Conservation (phyloP, 176 grass and related monocot genomes). For the Zoysia japonica region DNA sequence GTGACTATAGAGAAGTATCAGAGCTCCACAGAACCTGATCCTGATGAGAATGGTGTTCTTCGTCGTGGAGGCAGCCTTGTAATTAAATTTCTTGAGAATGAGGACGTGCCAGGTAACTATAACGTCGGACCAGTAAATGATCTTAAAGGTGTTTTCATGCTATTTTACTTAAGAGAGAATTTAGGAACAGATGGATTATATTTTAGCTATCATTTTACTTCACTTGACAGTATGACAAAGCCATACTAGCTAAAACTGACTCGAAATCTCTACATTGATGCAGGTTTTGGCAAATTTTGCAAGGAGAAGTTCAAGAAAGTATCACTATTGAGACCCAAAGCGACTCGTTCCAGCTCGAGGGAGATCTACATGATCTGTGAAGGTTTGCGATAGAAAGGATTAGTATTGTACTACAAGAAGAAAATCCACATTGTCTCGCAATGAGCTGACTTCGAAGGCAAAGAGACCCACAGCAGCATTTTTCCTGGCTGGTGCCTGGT, state of each 20-base stretch:
- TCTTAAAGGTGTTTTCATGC: neutral
- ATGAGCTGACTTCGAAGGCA: too few species aligned
- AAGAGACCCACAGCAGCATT: neutral
- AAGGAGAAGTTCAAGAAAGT: conserved; percentile 78
- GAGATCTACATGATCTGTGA: conserved; percentile 94
- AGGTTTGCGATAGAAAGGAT: conserved; percentile 54
- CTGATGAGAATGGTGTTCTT: conserved; percentile 69
- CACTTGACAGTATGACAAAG: neutral
- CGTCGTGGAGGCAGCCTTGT: conserved; percentile 66
- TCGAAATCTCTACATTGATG: neutral
- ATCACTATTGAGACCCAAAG: conserved; percentile 76
- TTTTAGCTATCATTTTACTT: neutral
- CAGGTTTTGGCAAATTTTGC: conserved; percentile 86
- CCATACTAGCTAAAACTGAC: neutral
- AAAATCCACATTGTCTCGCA: neutral
- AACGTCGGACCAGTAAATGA: neutral
- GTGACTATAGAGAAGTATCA: conserved; percentile 48
- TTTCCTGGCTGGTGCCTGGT: neutral
- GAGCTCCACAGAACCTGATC: conserved; percentile 51
- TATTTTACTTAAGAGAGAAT: neutral
- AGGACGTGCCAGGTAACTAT: conserved; percentile 54
- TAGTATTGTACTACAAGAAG: neutral
- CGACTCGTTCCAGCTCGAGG: conserved; percentile 78
- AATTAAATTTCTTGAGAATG: conserved; percentile 76
- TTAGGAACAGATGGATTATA: neutral